Evolutionary conservation across 805 yeast species (phyloP).

Genomic region (Dipodascopsis tothii): DNA sequence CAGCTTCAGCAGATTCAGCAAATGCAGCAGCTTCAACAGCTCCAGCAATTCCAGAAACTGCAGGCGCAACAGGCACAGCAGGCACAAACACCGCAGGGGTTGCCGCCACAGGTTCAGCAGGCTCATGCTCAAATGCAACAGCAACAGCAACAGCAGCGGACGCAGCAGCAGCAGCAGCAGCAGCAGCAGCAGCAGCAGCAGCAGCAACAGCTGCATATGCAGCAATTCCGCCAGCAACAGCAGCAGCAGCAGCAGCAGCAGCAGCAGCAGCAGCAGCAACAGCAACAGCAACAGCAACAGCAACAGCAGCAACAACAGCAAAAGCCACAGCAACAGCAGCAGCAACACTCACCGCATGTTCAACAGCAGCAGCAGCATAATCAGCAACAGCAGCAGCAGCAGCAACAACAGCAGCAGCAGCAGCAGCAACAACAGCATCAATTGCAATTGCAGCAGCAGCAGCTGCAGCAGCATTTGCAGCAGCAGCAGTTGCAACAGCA

Average conservation of each 20-base stretch:
- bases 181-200: not conserved
- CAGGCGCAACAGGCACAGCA: too few species aligned
- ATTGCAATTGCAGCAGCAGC: not conserved
- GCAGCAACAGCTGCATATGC: not conserved
- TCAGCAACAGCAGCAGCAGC: conserved; percentile 3
- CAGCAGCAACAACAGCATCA: conserved; percentile 1
- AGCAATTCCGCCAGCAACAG: not conserved
- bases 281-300: too few species aligned
- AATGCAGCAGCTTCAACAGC: too few species aligned
- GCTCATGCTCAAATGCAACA: too few species aligned
- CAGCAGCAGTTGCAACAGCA: not conserved
- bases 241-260: not conserved
- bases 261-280: not conserved
- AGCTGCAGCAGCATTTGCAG: not conserved
- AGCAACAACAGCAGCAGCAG: not conserved
- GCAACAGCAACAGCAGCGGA: too few species aligned
- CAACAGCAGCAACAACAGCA: too few species aligned
- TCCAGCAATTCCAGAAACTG: too few species aligned
- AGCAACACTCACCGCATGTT: not conserved
- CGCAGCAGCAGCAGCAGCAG: not conserved
- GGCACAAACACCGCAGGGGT: too few species aligned
- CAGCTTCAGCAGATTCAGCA: too few species aligned
- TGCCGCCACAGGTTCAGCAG: too few species aligned
- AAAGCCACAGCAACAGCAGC: not conserved
- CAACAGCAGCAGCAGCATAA: not conserved